Percentiles rank a stretch among this genome's conserved stretches.
Conservation (phyloP, 371 early-diverging fungal species). For the Enterospora canceri region DNA sequence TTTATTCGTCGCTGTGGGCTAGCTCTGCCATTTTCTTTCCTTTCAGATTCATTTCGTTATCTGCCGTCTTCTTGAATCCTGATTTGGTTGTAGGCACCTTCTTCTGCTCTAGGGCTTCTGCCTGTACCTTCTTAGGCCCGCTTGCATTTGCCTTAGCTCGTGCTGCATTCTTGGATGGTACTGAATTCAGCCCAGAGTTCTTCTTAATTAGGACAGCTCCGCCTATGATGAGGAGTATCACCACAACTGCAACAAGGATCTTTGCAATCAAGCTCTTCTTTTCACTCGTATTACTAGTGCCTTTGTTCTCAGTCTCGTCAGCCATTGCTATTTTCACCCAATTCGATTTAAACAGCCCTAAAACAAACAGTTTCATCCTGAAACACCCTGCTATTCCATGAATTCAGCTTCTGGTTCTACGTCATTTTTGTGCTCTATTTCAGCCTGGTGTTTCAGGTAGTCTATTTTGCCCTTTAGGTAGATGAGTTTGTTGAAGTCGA, state of each 20-base stretch:
- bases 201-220: neutral
- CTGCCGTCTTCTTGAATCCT: neutral
- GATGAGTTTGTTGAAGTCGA: conserved; percentile 36
- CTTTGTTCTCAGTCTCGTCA: neutral
- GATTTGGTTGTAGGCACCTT: neutral
- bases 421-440: neutral
- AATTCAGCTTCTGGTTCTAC: neutral
- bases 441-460: conserved; percentile 16
- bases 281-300: neutral
- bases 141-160: no score
- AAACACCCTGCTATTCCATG: no score
- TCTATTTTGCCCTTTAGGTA: conserved; percentile 46
- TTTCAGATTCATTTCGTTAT: neutral
- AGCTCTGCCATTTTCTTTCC: neutral
- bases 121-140: neutral
- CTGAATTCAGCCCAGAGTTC: neutral
- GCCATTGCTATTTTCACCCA: neutral
- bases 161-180: neutral
- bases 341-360: neutral
- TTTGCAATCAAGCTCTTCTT: neutral
- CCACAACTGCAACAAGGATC: neutral
- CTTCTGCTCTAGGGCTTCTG: neutral
- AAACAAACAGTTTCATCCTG: no score
- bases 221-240: neutral
- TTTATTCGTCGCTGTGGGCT: neutral